Evolutionary conservation across 768 basidiomycete species (phyloP), one percentile per base, ranked within the genome.

Genomic region (Lactifluus hygrophoroides): DNA sequence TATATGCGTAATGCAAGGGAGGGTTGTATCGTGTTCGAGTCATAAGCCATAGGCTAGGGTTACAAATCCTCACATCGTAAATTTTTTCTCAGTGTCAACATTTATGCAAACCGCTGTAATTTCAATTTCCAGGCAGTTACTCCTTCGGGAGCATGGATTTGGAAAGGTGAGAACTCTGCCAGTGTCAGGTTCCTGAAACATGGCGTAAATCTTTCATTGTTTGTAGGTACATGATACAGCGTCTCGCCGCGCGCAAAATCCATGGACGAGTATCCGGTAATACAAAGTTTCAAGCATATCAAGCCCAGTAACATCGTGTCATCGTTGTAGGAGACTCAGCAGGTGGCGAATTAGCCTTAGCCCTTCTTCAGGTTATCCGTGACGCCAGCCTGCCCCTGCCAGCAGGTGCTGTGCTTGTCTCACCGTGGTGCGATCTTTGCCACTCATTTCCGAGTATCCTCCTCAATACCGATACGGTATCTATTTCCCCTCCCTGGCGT

Each of bases 291-390:
- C 71, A 71, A 73, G 10, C 82, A 95, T 1, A 83, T 99, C 7
- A 77, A 86, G 43, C 93, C 95, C 0, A 76, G 78, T 0, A 83
- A 86, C 65, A 87, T 99, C 34, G 80, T n/a, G n/a, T n/a, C n/a
- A n/a, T 97, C 13, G 73, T 98, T 17, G 85, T 85, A 0, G 96
- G 96, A 4, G 93, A 94, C 73, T 94, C 91, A n/a, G 94, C 95
- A 0, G 96, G 96, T 5, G 96, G 94, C 5, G 93, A 92, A 0
- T 75, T 96, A 10, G 79, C 82, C 1, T 72, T 97, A 47, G 87
- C 93, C 3, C 75, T 96, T 21, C 77, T 99, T 2, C 90, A 94
- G 70, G 78, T 88, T 8, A 80, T 99, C 44, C 87, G 96, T 9
- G 96, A 99, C 69, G 72, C 80, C 1, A 85, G 82, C 1, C 74